These are phyloP conservation scores for Coemansia aciculifera DNA, from an alignment of 192 early-diverging fungal genomes.

Conservation along the genomic window DNA sequence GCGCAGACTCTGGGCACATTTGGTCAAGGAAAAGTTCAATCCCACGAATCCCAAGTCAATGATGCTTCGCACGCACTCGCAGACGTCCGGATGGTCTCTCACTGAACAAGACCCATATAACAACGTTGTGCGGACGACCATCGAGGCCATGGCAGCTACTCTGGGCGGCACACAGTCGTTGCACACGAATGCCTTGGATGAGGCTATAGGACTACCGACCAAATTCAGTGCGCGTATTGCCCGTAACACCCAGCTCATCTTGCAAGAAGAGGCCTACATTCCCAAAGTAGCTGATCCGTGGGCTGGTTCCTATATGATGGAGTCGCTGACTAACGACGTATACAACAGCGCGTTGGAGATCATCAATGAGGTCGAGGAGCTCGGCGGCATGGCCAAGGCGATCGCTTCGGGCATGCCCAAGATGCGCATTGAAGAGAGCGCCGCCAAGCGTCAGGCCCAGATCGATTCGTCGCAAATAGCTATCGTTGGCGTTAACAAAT, in stretches of 20 bases:
- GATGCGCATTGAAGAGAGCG: conserved; percentile 83
- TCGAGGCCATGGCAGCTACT: conserved; percentile 91
- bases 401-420: conserved; percentile 88
- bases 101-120: conserved; percentile 92
- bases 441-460: conserved; percentile 83
- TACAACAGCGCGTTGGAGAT: conserved; percentile 68
- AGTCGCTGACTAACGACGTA: conserved; percentile 80
- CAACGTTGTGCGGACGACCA: conserved; percentile 84
- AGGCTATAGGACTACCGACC: conserved; percentile 85
- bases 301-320: conserved; percentile 94
- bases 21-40: conserved; percentile 82
- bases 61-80: conserved; percentile 86
- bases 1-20: conserved; percentile 76
- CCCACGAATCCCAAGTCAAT: conserved; percentile 78
- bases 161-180: conserved; percentile 90
- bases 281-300: conserved; percentile 90
- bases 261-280: conserved; percentile 85
- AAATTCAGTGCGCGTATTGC: conserved; percentile 85
- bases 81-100: conserved; percentile 89
- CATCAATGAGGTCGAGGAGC: conserved; percentile 76
- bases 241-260: conserved; percentile 86
- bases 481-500: conserved; percentile 93
- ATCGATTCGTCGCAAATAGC: conserved; percentile 85
- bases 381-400: conserved; percentile 92
- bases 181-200: conserved; percentile 90